Percentiles rank a stretch among this genome's conserved stretches.
Evolutionary conservation across 768 basidiomycete genomes (phyloP).

Genomic region (Tylopilus felleus): DNA sequence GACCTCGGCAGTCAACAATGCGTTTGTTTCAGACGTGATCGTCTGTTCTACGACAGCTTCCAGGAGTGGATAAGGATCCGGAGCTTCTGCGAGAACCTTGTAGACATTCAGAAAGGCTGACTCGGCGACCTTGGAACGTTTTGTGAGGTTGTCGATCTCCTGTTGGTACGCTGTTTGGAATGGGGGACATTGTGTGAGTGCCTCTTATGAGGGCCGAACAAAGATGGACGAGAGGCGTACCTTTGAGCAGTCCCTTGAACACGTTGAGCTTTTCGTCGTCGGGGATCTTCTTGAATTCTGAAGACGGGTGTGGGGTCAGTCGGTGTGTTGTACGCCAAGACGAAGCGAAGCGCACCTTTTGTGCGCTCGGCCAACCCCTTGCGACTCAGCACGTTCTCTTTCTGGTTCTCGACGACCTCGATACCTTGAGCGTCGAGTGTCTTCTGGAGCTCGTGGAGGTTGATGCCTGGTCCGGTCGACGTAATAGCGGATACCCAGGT

Average conservation of each 20-base stretch:
- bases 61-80: slow-evolving; percentile 94
- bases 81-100: slow-evolving; percentile 94
- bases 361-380: slow-evolving; percentile 95
- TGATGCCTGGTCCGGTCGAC: slow-evolving; percentile 56
- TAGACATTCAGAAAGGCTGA: slow-evolving; percentile 96
- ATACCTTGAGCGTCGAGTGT: slow-evolving; percentile 89
- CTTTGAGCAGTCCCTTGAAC: slow-evolving; percentile 89
- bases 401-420: slow-evolving; percentile 97
- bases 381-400: slow-evolving; percentile 90
- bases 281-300: slow-evolving; percentile 95
- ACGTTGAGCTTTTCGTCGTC: slow-evolving; percentile 84
- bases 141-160: slow-evolving; percentile 94
- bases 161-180: slow-evolving; percentile 76
- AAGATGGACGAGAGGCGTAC: slow-evolving; percentile 37
- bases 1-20: slow-evolving; percentile 55
- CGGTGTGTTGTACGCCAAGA: too few relatives aligned
- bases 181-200: too few relatives aligned
- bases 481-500: neutral
- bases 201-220: neutral
- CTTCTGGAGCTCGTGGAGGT: slow-evolving; percentile 88
- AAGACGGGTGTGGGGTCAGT: neutral
- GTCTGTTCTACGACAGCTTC: slow-evolving; percentile 97
- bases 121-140: slow-evolving; percentile 88
- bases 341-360: slow-evolving; percentile 54
- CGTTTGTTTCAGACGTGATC: slow-evolving; percentile 55